Base-by-base conservation (phyloP, 2,329 filamentous ascomycete genomes). In the Daldinia sp. region DNA sequence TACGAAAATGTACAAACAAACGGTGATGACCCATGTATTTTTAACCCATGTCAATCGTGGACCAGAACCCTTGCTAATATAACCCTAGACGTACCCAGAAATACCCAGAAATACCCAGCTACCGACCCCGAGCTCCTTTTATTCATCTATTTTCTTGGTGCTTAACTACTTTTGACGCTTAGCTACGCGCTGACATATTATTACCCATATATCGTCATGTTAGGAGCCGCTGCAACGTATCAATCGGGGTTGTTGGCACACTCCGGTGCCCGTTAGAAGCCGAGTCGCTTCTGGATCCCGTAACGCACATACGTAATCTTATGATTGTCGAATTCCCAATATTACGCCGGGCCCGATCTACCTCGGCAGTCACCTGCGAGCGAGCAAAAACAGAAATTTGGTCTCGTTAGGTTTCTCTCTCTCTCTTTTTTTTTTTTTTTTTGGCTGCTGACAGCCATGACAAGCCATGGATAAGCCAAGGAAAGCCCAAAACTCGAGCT, bases 181-280 rank as follows among this genome's bases (percentile, higher is more conserved):
- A 61, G 25, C 32, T 59, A 59, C 37, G 47, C 52, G 53, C 60
- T 61, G 53, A 66, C 60, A 55, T 57, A 63, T 61, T 56, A 63
- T 63, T 63, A 58, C n/a, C n/a, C 48, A 54, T 60, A 53, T 43
- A 47, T 15, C 25, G 17, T 47, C 25, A 45, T 50, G 47, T 58
- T 63, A 47, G 54, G 57, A 58, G 61, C 53, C 61, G 61, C 58
- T 67, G 64, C 61, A 67, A 67, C 64, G 64, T 67, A 67, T 67
- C 64, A 61, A n/a, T 61, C 58, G 57, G 62, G 25, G 25, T 64
- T 55, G 49, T 41, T 53, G 27, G 15, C 19, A 48, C 25, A 55
- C 29, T 30, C 43, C 45, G 50, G 23, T 52, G 17, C 30, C 63
- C 63, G 60, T 61, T 4, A 17, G 35, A 60, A 64, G 53, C 64